These are phyloP conservation scores for Verruconis gallopava DNA, from an alignment of 2,329 filamentous ascomycete genomes.

Conservation along the genomic window DNA sequence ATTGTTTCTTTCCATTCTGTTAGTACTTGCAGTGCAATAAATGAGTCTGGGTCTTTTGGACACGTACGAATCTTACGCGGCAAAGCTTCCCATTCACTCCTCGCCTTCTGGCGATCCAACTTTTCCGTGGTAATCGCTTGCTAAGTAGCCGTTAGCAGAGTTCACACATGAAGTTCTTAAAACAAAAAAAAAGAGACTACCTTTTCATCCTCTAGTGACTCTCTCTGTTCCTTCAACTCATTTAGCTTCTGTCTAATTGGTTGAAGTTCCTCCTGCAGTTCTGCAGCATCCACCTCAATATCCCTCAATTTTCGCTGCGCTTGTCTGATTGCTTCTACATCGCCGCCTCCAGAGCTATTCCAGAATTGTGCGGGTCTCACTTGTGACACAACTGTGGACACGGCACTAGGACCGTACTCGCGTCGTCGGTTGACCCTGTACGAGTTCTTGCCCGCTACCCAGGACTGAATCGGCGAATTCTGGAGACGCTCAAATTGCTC, in stretches of 20 bases:
- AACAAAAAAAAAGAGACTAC: neutral
- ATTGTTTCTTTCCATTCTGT: neutral
- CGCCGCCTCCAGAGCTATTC: slow-evolving; percentile 65
- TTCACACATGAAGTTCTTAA: neutral
- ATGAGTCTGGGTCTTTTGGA: neutral
- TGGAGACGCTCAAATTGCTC: slow-evolving; percentile 56
- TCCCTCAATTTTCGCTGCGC: slow-evolving; percentile 41
- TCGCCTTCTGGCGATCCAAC: slow-evolving; percentile 21
- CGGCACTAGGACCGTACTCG: slow-evolving; percentile 67
- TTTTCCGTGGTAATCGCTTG: slow-evolving; percentile 14
- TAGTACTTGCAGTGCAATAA: too few species aligned
- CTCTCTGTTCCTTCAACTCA: slow-evolving; percentile 19
- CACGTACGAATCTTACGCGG: slow-evolving; percentile 8
- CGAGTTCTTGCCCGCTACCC: slow-evolving; percentile 52
- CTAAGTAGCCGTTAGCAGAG: slow-evolving; percentile 1
- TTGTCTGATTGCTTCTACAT: slow-evolving; percentile 39
- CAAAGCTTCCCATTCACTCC: slow-evolving; percentile 5
- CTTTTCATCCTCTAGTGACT: slow-evolving; percentile 8
- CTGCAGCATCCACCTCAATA: slow-evolving; percentile 26
- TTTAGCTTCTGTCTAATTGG: slow-evolving; percentile 24
- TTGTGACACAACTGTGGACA: slow-evolving; percentile 52
- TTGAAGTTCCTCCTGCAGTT: slow-evolving; percentile 28
- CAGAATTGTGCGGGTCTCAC: slow-evolving; percentile 54
- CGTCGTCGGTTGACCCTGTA: slow-evolving; percentile 57
- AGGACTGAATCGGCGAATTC: slow-evolving; percentile 46